Percentiles rank a stretch among this genome's conserved stretches.
Evolutionary conservation across 139 green algal genomes (phyloP).

Genomic region (Chlamydomonas applanata): DNA sequence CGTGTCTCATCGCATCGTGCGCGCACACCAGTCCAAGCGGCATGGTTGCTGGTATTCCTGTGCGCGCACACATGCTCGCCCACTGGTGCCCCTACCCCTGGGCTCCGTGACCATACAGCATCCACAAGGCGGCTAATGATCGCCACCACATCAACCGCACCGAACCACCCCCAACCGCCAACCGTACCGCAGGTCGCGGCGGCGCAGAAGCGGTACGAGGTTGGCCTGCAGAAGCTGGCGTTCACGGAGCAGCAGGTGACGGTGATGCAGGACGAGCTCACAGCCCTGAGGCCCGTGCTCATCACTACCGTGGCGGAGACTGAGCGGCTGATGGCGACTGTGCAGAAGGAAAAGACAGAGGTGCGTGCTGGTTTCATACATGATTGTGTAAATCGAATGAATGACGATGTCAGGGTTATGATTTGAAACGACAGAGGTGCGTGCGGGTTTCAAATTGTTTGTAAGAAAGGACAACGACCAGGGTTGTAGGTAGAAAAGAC

Average conservation of each 20-base stretch:
- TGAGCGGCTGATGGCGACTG: constrained; percentile 64
- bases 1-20: too few species aligned
- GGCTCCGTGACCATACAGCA: too few species aligned
- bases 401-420: too few species aligned
- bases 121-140: background rate
- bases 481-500: background rate
- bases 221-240: constrained; percentile 73
- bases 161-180: too few species aligned
- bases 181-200: constrained; percentile 35
- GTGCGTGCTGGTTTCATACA: constrained; percentile 22
- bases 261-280: constrained; percentile 44
- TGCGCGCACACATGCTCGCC: too few species aligned
- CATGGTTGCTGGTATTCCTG: too few species aligned
- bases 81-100: too few species aligned
- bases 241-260: constrained; percentile 51
- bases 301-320: constrained; percentile 68
- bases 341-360: constrained; percentile 60
- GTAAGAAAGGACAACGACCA: too few species aligned
- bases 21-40: too few species aligned
- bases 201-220: constrained; percentile 62
- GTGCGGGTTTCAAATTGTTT: too few species aligned
- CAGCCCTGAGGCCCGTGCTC: constrained; percentile 68
- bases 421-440: too few species aligned
- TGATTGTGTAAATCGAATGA: too few species aligned
- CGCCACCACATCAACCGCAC: background rate